These are phyloP conservation scores for Acrocalymma vagum DNA, from an alignment of 2,329 filamentous ascomycete species.

Conservation along the genomic window DNA sequence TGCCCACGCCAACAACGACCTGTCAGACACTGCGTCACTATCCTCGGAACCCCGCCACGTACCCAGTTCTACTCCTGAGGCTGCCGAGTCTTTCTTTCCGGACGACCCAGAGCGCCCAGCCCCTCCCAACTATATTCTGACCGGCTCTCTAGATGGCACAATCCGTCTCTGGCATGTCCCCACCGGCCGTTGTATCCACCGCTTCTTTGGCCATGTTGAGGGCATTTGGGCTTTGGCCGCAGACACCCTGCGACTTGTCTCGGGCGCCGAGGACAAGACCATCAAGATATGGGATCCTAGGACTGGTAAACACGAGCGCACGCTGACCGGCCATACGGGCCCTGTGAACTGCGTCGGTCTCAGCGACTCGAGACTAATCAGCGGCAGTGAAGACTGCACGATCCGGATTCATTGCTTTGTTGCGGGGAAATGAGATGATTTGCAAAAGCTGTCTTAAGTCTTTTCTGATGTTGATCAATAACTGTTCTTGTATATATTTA, in stretches of 20 bases:
- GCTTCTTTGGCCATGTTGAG: conserved; percentile 96
- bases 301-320: conserved; percentile 89
- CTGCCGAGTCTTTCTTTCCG: conserved; percentile 63
- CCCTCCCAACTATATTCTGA: conserved; percentile 91
- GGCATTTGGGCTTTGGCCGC: conserved; percentile 94
- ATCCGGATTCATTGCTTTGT: conserved; percentile 69
- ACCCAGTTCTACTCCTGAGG: conserved; percentile 10
- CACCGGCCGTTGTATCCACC: conserved; percentile 82
- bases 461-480: not conserved
- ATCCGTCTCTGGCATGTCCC: conserved; percentile 92
- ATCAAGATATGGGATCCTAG: conserved; percentile 96
- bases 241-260: conserved; percentile 87
- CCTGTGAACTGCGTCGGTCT: conserved; percentile 93
- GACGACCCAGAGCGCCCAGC: conserved; percentile 70
- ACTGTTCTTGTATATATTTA: no score
- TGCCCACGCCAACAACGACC: conserved; percentile 63
- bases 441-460: conserved; percentile 1
- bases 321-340: conserved; percentile 87
- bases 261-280: conserved; percentile 91
- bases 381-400: conserved; percentile 92
- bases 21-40: conserved; percentile 48
- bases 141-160: conserved; percentile 88
- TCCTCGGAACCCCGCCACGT: conserved; percentile 30
- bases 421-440: no score
- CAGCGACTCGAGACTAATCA: conserved; percentile 88